These are phyloP conservation scores for Phialophora macrospora DNA, from an alignment of 2,329 filamentous ascomycete genomes.

Conservation along the genomic window DNA sequence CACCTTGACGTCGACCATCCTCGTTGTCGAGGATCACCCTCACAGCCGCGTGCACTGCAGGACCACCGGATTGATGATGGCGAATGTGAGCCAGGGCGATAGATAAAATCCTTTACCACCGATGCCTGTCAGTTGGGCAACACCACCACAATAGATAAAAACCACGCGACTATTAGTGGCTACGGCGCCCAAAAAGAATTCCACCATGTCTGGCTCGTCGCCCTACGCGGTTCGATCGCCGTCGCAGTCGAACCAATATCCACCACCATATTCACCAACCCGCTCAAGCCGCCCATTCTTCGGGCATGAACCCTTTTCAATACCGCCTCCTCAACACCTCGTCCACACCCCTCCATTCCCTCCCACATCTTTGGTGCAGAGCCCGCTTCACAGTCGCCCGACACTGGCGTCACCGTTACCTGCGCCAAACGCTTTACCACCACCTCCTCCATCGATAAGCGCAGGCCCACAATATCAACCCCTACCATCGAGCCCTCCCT, in stretches of 20 bases:
- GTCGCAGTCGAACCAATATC: conserved; percentile 50
- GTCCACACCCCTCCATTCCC: conserved; percentile 51
- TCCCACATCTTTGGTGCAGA: conserved; percentile 46
- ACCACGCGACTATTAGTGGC: conserved; percentile 11
- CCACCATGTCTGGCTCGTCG: conserved; percentile 40
- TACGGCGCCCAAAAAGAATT: conserved; percentile 1
- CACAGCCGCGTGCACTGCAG: conserved; percentile 4
- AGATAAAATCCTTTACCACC: conserved; percentile 28
- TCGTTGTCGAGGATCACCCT: conserved; percentile 3
- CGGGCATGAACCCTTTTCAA: conserved; percentile 48
- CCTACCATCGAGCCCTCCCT: conserved; percentile 35
- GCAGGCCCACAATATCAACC: conserved; percentile 33
- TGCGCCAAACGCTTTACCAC: conserved; percentile 35
- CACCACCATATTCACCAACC: conserved; percentile 50
- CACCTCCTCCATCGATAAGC: conserved; percentile 29
- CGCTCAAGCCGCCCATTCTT: conserved; percentile 51
- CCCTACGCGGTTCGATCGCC: conserved; percentile 54
- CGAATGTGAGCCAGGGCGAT: conserved; percentile 24
- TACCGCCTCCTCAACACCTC: conserved; percentile 39
- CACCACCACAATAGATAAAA: conserved; percentile 13
- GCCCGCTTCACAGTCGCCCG: conserved; percentile 46
- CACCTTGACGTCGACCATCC: conserved; percentile 9
- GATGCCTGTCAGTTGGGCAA: conserved; percentile 3
- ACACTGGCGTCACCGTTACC: conserved; percentile 48
- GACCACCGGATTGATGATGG: conserved; percentile 27